Evolutionary conservation across 176 grass and related monocot species (phyloP), one percentile per base, ranked within the genome.

Genomic region (Lolium multiflorum): DNA sequence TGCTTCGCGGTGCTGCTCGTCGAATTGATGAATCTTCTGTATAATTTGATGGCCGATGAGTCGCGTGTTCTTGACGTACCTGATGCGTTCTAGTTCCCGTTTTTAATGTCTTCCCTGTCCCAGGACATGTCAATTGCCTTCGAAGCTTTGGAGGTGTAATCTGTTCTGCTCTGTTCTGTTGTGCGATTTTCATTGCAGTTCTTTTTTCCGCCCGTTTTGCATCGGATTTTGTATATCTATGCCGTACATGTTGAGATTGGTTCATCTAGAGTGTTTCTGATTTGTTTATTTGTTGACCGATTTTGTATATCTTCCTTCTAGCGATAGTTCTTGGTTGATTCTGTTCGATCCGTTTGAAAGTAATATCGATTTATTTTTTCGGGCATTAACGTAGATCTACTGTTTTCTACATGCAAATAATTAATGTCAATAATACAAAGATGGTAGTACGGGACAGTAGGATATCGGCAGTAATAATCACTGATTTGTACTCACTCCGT

Each of bases 341-440:
- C 17, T 0, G 13, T 25, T 50, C 14, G 72, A 75, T 75, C 72
- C 14, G 47, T 10, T 28, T 17, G 46, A 9, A 75, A 9, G 71
- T 1, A 51, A 9, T 10, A 44, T 1, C 1, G 13, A 75, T 75
- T 75, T 75, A 24, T 17, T 26, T 9, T 49, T 0, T 2, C 0
- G 22, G 72, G 71, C 21, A 51, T 75, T 75, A 75, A 75, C 72
- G 72, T 75, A 51, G 72, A 75, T 75, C 47, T 75, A 75, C 3
- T 51, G 22, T 17, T 28, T 75, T 11, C 14, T 51, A 35, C 72
- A 9, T 75, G 71, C 46, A 74, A 48, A 24, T 15, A 24, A 7
- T 73, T 14, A 24, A 74, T 24, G 44, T 0, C 21, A 16, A 47
- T 5, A 46, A 3, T 74, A 48, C 71, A 74, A 74, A 41, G 2